Conservation (phyloP, 148 eudicot species). For the Heliosperma pusillum region DNA sequence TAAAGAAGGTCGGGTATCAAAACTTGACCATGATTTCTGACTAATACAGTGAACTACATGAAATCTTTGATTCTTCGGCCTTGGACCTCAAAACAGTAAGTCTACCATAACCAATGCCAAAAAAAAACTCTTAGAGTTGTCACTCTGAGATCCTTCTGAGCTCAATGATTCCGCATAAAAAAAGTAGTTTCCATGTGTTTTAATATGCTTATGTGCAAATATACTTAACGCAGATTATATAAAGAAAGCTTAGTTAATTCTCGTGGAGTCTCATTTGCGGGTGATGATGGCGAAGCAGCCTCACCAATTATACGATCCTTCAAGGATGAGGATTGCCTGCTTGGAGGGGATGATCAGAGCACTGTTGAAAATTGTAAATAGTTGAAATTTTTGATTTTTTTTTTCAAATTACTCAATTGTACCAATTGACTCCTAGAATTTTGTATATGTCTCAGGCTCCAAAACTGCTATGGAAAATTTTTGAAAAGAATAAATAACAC, state of each 20-base stretch:
- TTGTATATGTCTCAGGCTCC: no score
- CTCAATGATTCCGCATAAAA: slow-evolving; percentile 48
- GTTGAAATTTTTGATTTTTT: no score
- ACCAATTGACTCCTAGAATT: no score
- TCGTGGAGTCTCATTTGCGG: slow-evolving; percentile 39
- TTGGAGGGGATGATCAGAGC: slow-evolving; percentile 65
- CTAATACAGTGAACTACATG: slow-evolving; percentile 42
- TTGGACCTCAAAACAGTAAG: slow-evolving; percentile 96
- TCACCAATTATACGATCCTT: slow-evolving; percentile 48
- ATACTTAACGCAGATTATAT: background rate
- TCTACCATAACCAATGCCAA: slow-evolving; percentile 95
- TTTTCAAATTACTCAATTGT: no score
- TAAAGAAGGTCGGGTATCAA: slow-evolving; percentile 10
- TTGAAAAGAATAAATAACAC: no score
- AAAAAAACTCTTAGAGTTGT: slow-evolving; percentile 81
- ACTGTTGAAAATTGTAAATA: slow-evolving; percentile 94
- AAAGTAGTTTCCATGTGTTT: slow-evolving; percentile 18
- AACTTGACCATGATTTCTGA: background rate
- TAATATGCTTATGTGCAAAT: slow-evolving; percentile 17
- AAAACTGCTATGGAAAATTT: no score
- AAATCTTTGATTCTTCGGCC: slow-evolving; percentile 95
- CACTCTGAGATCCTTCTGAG: slow-evolving; percentile 84
- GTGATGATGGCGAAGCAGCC: slow-evolving; percentile 49
- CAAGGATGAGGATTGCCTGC: slow-evolving; percentile 53
- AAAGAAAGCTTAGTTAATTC: slow-evolving; percentile 63